Base-by-base conservation (phyloP, 306 rosid species). In the Trifolium repens region DNA sequence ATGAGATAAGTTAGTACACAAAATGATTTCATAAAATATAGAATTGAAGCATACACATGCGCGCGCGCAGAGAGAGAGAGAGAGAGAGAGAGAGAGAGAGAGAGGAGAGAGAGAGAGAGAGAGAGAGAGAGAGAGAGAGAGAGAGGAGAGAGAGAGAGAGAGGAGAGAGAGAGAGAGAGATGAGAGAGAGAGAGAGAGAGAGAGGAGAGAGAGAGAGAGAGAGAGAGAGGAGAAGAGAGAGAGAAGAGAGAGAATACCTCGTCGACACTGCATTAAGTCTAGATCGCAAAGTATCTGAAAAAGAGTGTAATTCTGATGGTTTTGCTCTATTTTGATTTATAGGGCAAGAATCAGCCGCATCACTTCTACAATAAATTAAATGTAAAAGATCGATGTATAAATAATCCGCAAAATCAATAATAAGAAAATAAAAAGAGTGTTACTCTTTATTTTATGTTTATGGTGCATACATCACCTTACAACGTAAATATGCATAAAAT, bases 201-300 rank as follows among this genome's bases (percentile, higher is more conserved):
- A 17, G 19, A 17, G 19, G n/a, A 34, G 39, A 35, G 42, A 39
- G 42, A 39, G 42, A 39, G 40, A 37, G 35, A n/a, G 8, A 37
- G 64, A 46, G 17, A 50, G 9, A 63, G 37, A 34, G 37, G 4
- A 5, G 4, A 5, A 34, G 39, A 35, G 42, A 39, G 42, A 39
- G 42, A 39, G 40, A 37, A 37, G 8, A 37, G 64, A 46, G 17
- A 50, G 9, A 63, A 60, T 90, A 96, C 99, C 86, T 92, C 85
- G 43, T 75, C 13, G 99, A 96, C 83, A 83, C 75, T 0, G 96
- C 69, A 84, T 61, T 86, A 50, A 96, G 77, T 74, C 75, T 92
- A 49, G 97, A 85, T 78, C 88, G 87, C 78, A 96, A 71, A 82
- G 96, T 79, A 67, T 96, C 99, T 0, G 98, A 92, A 76, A 92